Evolutionary conservation across 805 yeast species (phyloP).

Genomic region (Yarrowia yakushimensis): DNA sequence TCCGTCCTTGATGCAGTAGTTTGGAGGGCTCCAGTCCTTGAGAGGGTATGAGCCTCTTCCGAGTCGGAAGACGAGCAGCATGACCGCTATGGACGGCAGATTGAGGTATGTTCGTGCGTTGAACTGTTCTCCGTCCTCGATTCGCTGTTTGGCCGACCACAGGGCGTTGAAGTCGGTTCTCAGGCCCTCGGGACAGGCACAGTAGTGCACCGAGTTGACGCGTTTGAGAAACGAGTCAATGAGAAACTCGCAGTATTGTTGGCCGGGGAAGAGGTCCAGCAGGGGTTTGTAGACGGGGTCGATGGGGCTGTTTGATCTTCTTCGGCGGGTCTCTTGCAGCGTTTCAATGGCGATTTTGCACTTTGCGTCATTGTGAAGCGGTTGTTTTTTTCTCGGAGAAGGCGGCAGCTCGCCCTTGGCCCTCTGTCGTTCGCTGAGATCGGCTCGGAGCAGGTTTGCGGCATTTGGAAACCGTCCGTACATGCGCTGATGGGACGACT

Average conservation of each 20-base stretch:
- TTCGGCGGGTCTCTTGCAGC: not conserved
- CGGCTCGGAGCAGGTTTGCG: slow-evolving; percentile 2
- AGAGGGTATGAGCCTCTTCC: slow-evolving; percentile 17
- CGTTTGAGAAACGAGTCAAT: slow-evolving; percentile 17
- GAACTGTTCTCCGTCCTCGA: slow-evolving; percentile 18
- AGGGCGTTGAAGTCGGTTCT: slow-evolving; percentile 23
- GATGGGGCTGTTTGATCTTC: not conserved
- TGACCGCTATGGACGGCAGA: slow-evolving; percentile 13
- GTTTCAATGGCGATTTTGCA: slow-evolving; percentile 10
- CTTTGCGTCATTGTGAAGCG: slow-evolving; percentile 1
- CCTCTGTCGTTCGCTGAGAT: not conserved
- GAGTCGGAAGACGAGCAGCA: slow-evolving; percentile 15
- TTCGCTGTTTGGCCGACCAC: slow-evolving; percentile 22
- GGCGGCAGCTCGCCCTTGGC: not conserved
- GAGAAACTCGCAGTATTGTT: slow-evolving; percentile 24
- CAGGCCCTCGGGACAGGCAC: slow-evolving; percentile 7
- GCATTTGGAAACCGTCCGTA: slow-evolving; percentile 23
- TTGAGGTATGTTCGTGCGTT: slow-evolving; percentile 17
- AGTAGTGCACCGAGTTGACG: slow-evolving; percentile 13
- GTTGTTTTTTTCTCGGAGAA: slow-evolving; percentile 1
- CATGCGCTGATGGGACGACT: slow-evolving; percentile 13
- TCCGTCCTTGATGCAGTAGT: slow-evolving; percentile 25
- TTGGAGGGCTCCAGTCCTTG: slow-evolving; percentile 22
- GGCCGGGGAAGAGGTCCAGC: slow-evolving; percentile 21
- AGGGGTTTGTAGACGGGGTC: slow-evolving; percentile 21